Evolutionary conservation across 768 basidiomycete species (phyloP), one percentile per base, ranked within the genome.

Genomic region (Cystobasidium tubakii): DNA sequence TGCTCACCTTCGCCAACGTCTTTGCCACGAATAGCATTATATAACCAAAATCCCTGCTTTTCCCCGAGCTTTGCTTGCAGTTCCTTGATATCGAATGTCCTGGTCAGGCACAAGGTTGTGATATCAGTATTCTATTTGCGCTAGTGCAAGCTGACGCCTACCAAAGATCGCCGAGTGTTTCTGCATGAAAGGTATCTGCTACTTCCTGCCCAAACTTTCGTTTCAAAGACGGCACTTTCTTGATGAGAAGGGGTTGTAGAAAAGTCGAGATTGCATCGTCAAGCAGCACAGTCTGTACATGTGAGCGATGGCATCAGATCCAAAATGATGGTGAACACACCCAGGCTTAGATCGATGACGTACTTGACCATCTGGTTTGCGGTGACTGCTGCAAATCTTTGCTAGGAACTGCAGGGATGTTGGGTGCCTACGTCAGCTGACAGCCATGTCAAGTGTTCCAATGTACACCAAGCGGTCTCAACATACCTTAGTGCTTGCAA

Each of bases 201-300:
- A 99, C 83, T 1, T 90, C 88, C 67, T 87, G 85, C 0, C 95
- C 95, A 0, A 99, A 86, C 81, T 98, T 98, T 21, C 95, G 94
- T 1, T 95, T 95, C 0, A 99, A 83, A 77, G 90, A 91, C 13
- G 95, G 87, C 79, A 99, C 97, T 85, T 92, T 92, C 75, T 91
- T 90, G 78, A 97, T 96, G 21, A 86, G 83, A 81, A 96, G 84
- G 1, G 93, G 90, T 46, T 83, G 84, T 60, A 97, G 83, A 80
- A 94, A 97, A 63, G 85, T 84, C 0, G 92, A 88, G 42, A 95
- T 92, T 0, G 90, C 90, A 36, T 84, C 83, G 76, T 90, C 89
- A 34, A 92, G 85, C 60, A 98, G 83, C 25, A 97, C 87, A 60
- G 87, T 93, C 90, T 65, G 23, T 12, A 42, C 33, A 25, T 6